A percentile compares a stretch with the other conserved stretches of the same genome.
Evolutionary conservation across 2,329 filamentous ascomycete genomes (phyloP).

Genomic region (Diaporthe amygdali): DNA sequence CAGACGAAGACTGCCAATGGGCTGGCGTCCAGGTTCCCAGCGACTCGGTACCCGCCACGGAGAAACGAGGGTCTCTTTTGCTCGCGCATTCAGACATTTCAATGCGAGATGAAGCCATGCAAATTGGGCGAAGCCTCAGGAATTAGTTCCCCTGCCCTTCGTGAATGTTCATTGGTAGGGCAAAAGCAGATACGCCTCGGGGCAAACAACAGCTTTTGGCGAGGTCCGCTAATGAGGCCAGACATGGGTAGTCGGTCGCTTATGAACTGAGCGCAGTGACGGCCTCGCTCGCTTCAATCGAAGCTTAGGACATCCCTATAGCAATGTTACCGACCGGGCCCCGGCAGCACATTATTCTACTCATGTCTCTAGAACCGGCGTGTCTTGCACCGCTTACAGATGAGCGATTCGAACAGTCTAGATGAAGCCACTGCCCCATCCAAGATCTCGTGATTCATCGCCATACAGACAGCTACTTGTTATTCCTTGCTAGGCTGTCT

Average conservation of each 20-base stretch:
- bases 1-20: not conserved
- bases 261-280: not conserved
- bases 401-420: not conserved
- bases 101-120: not conserved
- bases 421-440: too few relatives aligned
- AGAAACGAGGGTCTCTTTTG: not conserved
- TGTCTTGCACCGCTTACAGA: not conserved
- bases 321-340: not conserved
- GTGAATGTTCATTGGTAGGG: not conserved
- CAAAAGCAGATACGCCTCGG: not conserved
- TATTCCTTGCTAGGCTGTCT: not conserved
- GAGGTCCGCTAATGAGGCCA: not conserved
- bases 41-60: not conserved
- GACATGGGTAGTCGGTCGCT: not conserved
- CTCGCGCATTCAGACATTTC: not conserved
- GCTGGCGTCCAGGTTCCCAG: not conserved
- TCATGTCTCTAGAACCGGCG: not conserved
- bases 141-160: not conserved
- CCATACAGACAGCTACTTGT: not conserved
- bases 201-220: not conserved
- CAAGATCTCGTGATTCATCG: not conserved
- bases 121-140: not conserved
- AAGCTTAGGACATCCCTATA: not conserved
- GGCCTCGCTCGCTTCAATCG: not conserved
- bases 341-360: not conserved